Evolutionary conservation across 768 basidiomycete species (phyloP), one percentile per base, ranked within the genome.

Genomic region (Rhizopogon sp.): DNA sequence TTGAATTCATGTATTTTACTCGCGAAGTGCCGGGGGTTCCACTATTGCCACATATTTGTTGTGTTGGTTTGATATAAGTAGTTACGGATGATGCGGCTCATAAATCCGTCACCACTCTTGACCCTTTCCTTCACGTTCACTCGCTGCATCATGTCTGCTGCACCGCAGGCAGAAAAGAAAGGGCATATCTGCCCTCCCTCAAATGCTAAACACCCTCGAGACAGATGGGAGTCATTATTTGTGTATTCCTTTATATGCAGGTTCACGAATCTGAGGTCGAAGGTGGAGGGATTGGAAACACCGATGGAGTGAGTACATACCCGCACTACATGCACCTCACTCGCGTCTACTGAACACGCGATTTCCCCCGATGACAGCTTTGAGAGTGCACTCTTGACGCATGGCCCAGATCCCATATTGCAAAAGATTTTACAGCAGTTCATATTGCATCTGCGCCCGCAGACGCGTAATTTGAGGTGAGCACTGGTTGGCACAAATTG

Each of bases 391-490:
- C 74, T 93, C 62, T 72, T 91, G 70, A 79, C 81, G 61, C 79
- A 75, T 62, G 88, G 83, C 71, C 82, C 85, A 54, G 84, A 90
- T 69, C 77, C 81, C 56, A 79, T 92, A 62, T 76, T 93, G 59
- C 85, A 83, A 43, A 79, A 82, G 65, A 75, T 93, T 62, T 82
- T 93, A 20, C 77, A 77, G 56, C 81, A 84, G 56, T 93, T 93
- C 68, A 79, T 93, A 62, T 76, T 85, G 62, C 92, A 90, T 71
- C 81, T 93, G 62, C 83, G 84, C 66, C 90, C 91, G 17, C 87
- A 87, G 70, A 87, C 90, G 84, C 88, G 90, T 86, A 91, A 91
- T 78, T 78, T 90, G 72, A 88, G 87, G 90, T 89, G 73, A 73
- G 83, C 68, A 70, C 72, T 69, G 69, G 67, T 70, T 71, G 56